phyloP scores from a whole-genome alignment of 2,329 filamentous ascomycete genomes.

The Aspergillus fumigatus region DNA sequence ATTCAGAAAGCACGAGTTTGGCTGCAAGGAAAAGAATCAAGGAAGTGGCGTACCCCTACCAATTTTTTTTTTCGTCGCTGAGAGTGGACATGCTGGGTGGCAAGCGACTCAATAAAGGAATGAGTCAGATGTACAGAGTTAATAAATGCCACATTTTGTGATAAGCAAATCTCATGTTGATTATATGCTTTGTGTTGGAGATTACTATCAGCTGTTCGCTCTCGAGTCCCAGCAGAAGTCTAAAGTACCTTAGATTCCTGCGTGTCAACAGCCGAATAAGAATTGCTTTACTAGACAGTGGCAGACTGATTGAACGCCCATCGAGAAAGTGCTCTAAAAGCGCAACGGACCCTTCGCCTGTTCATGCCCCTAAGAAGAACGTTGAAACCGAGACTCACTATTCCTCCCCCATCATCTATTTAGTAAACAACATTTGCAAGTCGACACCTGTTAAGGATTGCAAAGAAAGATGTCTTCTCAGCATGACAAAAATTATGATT shows the following conservation, averaged over 20 bases:
- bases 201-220: not conserved
- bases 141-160: too few species aligned
- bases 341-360: not conserved
- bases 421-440: not conserved
- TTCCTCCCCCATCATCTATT: not conserved
- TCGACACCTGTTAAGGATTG: not conserved
- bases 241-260: not conserved
- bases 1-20: too few species aligned
- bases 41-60: too few species aligned
- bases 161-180: not conserved
- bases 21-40: too few species aligned
- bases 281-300: too few species aligned
- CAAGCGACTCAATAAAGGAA: too few species aligned
- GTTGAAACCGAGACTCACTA: not conserved
- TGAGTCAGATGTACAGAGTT: too few species aligned
- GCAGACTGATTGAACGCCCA: not conserved
- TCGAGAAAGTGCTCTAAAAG: not conserved
- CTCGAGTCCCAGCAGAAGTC: not conserved
- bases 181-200: too few species aligned
- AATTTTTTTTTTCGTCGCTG: too few species aligned
- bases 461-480: not conserved
- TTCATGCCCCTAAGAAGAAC: not conserved
- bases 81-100: too few species aligned
- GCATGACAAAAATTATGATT: not conserved
- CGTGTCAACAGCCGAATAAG: not conserved